phyloP scores from a whole-genome alignment of 129 eudicot species.

The Escallonia herrerae region DNA sequence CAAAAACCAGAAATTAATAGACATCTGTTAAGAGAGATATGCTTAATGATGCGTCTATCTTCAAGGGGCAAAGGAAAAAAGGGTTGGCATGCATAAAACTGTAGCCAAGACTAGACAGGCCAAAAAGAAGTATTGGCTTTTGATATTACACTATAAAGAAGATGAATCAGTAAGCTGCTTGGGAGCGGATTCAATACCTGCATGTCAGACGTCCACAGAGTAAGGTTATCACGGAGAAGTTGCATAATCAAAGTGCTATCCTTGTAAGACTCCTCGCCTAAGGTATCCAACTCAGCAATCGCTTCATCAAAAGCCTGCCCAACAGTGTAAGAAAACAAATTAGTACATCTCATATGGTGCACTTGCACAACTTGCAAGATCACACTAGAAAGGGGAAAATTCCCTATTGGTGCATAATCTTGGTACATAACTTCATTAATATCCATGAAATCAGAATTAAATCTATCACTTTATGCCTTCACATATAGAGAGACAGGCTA shows the following conservation, averaged over 20 bases:
- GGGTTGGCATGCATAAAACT: not conserved
- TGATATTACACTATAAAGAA: too few relatives aligned
- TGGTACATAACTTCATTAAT: not conserved
- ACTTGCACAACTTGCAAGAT: not conserved
- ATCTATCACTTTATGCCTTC: not conserved
- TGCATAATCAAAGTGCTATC: conserved; percentile 83
- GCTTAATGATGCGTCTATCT: too few relatives aligned
- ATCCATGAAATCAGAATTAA: too few relatives aligned
- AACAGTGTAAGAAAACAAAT: not conserved
- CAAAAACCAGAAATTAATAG: not conserved
- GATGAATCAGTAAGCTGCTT: not conserved
- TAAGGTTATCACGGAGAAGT: conserved; percentile 69
- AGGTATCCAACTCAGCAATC: conserved; percentile 69
- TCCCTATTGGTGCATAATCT: not conserved
- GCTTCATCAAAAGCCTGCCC: conserved; percentile 79
- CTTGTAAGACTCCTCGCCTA: conserved; percentile 81
- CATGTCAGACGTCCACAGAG: conserved; percentile 80
- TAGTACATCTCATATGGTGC: not conserved
- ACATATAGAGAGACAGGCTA: not conserved
- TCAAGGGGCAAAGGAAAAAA: too few relatives aligned
- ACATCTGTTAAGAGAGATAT: too few relatives aligned
- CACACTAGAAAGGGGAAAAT: not conserved
- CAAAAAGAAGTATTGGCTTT: not conserved
- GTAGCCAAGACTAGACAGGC: not conserved
- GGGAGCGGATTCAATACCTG: conserved; percentile 36